Conservation (phyloP, 768 basidiomycete genomes). For the Guyanaporus albipodus region DNA sequence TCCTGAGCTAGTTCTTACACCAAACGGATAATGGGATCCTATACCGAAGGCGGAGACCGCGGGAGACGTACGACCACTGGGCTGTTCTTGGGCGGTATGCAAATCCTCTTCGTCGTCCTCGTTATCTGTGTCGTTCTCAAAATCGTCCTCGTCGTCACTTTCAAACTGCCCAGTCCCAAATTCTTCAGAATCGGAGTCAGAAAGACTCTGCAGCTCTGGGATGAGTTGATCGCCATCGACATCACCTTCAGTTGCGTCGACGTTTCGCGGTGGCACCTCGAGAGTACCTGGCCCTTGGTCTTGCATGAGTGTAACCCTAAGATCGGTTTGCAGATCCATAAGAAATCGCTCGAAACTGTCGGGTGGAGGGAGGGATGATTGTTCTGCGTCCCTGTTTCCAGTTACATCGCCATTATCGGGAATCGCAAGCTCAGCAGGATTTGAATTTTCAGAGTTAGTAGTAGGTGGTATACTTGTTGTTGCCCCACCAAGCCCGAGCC, state of each 20-base stretch:
- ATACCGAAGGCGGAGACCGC: conserved; percentile 21
- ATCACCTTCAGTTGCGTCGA: conserved; percentile 13
- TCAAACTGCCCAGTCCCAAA: conserved; percentile 10
- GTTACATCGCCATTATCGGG: conserved; percentile 4
- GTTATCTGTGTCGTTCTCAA: conserved; percentile 27
- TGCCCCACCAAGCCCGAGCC: conserved; percentile 47
- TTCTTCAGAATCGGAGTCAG: conserved; percentile 30
- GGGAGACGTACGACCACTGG: conserved; percentile 26
- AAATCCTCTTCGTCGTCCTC: conserved; percentile 26
- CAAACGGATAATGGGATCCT: conserved; percentile 9
- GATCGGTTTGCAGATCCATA: conserved; percentile 70
- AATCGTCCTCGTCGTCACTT: conserved; percentile 25
- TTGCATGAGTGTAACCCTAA: conserved; percentile 58
- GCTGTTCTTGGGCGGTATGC: conserved; percentile 20
- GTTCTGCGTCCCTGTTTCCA: conserved; percentile 14
- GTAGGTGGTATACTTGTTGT: conserved; percentile 4
- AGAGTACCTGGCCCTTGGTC: conserved; percentile 14
- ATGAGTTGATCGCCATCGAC: conserved; percentile 15
- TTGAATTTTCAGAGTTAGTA: conserved; percentile 3
- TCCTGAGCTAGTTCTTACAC: conserved; percentile 1
- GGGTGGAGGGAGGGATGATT: conserved; percentile 40
- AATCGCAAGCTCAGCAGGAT: conserved; percentile 6
- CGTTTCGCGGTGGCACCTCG: conserved; percentile 4
- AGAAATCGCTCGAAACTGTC: conserved; percentile 81
- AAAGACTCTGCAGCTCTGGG: conserved; percentile 24